Base-by-base conservation (phyloP, 2,329 filamentous ascomycete species). In the Epichloe hybrida region DNA sequence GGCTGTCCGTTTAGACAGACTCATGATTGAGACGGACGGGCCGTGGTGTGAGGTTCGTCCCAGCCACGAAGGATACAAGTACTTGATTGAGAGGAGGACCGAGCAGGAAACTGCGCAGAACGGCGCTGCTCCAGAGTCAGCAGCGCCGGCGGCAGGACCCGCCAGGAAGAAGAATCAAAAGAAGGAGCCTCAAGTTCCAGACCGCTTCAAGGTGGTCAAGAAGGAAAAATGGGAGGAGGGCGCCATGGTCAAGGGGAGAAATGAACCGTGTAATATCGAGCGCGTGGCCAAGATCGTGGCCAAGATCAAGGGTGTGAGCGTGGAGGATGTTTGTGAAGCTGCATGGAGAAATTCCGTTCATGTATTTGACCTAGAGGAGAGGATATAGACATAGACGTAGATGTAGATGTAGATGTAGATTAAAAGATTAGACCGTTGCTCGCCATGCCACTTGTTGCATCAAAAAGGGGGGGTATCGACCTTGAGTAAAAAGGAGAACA, bases 11-110 rank as follows among this genome's bases (percentile, higher is more conserved):
- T 71, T 98, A 11, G 81, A 90, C 51, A 72, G 83, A 45, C 67
- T 98, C 50, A 94, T 97, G 77, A 81, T 98, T 46, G 93, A 98
- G 74, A 98, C 93, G 0, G 93, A 98, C 64, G 93, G 93, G 2
- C 93, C 93, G 3, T 98, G 93, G 86, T 98, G 93, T 63, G 93
- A 98, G 66, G 91, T 98, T 53, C 76, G 93, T 23, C 84, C 89
- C 1, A 88, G 80, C 34, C 91, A 98, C 68, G 89, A 90, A 34
- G 88, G 88, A 2, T 86, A 84, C 59, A 84, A 84, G 66, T 85
- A 84, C 56, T 67, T 81, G 11, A 64, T 79, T 4, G 70, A 73
- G 54, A 66, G 67, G 51, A 69, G 67, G 57, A 50, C 57, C 1
- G 53, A 57, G 15, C 55, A 56, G 2, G 59, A 63, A 8, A 56